These are phyloP conservation scores for Xylariales sp. DNA, from an alignment of 2,329 filamentous ascomycete genomes.

Conservation along the genomic window DNA sequence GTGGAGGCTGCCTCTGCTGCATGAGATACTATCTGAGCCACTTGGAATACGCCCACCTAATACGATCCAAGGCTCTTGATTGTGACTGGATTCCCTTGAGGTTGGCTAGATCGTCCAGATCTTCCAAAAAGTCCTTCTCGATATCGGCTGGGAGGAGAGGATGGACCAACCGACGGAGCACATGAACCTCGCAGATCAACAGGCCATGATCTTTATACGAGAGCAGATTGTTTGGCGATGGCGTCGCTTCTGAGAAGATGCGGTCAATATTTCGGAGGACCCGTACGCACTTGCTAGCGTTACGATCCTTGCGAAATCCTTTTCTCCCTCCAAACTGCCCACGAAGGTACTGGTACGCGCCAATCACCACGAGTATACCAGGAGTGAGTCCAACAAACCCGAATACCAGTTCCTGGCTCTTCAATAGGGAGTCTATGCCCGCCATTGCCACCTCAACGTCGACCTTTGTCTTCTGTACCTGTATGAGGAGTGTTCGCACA, in stretches of 20 bases:
- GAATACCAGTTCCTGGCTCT: conserved; percentile 95
- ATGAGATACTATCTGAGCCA: conserved; percentile 51
- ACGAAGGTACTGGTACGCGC: conserved; percentile 67
- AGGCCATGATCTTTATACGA: conserved; percentile 91
- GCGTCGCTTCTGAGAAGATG: conserved; percentile 64
- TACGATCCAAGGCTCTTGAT: conserved; percentile 72
- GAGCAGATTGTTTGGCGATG: conserved; percentile 68
- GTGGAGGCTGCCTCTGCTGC: no score
- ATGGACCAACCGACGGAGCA: conserved; percentile 66
- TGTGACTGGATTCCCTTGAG: conserved; percentile 76
- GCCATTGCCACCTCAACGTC: conserved; percentile 95
- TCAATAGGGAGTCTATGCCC: conserved; percentile 89
- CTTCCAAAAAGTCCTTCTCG: conserved; percentile 81
- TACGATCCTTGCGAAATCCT: conserved; percentile 60
- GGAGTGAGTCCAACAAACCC: conserved; percentile 95
- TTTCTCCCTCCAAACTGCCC: conserved; percentile 65
- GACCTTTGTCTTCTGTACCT: conserved; percentile 98
- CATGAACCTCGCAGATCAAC: conserved; percentile 83
- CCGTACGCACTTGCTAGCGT: conserved; percentile 67
- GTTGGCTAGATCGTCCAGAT: conserved; percentile 81
- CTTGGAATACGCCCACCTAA: conserved; percentile 84
- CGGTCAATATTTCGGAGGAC: conserved; percentile 86
- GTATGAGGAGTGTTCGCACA: conserved; percentile 85
- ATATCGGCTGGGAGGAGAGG: conserved; percentile 69
- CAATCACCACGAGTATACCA: conserved; percentile 81